A percentile compares a stretch with the other conserved stretches of the same genome.
These are phyloP conservation scores for Fusarium austroafricanum DNA, from an alignment of 2,329 filamentous ascomycete genomes.

Conservation along the genomic window DNA sequence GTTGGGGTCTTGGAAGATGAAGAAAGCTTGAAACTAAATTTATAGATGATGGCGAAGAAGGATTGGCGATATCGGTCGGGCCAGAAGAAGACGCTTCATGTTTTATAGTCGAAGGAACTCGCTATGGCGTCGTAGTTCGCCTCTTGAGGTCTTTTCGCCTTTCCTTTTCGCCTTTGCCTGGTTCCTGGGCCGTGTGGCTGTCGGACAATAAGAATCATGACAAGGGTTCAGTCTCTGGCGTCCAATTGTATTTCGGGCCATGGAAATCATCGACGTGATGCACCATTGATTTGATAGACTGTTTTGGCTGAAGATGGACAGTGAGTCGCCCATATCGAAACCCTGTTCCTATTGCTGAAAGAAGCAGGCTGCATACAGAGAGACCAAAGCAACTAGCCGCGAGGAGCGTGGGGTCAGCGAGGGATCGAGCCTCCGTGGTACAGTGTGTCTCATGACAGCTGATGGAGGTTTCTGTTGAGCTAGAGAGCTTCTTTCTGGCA, in stretches of 20 bases:
- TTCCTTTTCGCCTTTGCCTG: conserved; percentile 1
- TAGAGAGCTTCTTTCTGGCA: background rate
- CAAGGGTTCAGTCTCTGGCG: conserved; percentile 8
- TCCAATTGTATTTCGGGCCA: conserved; percentile 14
- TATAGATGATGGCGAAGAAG: background rate
- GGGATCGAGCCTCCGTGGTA: conserved; percentile 21
- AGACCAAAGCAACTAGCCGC: conserved; percentile 38
- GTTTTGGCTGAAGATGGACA: conserved; percentile 11
- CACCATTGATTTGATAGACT: conserved; percentile 13
- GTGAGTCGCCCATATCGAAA: background rate
- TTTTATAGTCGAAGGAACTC: conserved; percentile 25
- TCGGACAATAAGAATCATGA: background rate
- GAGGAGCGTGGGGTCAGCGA: conserved; percentile 9
- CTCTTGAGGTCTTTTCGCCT: background rate
- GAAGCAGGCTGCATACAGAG: conserved; percentile 33
- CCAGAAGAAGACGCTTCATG: background rate
- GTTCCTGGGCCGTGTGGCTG: conserved; percentile 12
- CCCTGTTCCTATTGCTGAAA: conserved; percentile 29
- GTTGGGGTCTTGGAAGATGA: background rate
- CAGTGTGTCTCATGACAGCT: conserved; percentile 19
- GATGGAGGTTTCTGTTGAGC: background rate
- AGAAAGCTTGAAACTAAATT: background rate
- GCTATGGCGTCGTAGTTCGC: background rate
- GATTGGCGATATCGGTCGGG: background rate
- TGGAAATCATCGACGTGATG: conserved; percentile 16